phyloP scores from a whole-genome alignment of 2,329 filamentous ascomycete species.

The Claviceps monticola region DNA sequence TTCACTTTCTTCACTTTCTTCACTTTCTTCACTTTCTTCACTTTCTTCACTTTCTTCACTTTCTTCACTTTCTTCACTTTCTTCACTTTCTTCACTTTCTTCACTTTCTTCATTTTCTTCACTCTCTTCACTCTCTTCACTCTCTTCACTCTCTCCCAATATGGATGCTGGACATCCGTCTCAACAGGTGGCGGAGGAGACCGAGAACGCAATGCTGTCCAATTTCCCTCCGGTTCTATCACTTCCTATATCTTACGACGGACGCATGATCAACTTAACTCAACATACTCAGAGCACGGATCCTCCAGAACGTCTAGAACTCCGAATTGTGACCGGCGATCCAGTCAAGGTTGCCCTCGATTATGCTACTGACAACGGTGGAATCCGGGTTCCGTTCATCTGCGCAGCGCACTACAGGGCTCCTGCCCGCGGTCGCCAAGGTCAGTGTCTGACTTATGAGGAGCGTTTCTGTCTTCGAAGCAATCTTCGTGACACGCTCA shows the following conservation, averaged over 20 bases:
- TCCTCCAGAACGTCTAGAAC: slow-evolving; percentile 33
- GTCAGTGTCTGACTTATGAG: slow-evolving; percentile 33
- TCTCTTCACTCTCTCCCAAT: background rate
- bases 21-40: too few relatives aligned
- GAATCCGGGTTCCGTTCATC: slow-evolving; percentile 46
- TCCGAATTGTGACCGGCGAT: slow-evolving; percentile 40
- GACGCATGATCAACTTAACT: slow-evolving; percentile 31
- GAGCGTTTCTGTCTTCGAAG: slow-evolving; percentile 63
- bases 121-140: background rate
- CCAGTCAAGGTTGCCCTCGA: slow-evolving; percentile 46
- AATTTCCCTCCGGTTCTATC: slow-evolving; percentile 49
- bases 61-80: too few relatives aligned
- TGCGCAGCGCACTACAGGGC: slow-evolving; percentile 64
- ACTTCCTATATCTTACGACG: slow-evolving; percentile 44
- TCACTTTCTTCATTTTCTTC: too few relatives aligned
- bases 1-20: too few relatives aligned
- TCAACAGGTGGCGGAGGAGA: slow-evolving; percentile 46
- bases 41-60: too few relatives aligned
- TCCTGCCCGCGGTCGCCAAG: slow-evolving; percentile 70
- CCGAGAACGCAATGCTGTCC: slow-evolving; percentile 57
- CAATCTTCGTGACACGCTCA: slow-evolving; percentile 56
- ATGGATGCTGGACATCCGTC: slow-evolving; percentile 31
- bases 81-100: too few relatives aligned
- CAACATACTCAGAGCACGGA: slow-evolving; percentile 20
- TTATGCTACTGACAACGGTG: slow-evolving; percentile 32